These are phyloP conservation scores for Leishmania gerbilli DNA, from an alignment of 208 protist genomes.

Conservation along the genomic window DNA sequence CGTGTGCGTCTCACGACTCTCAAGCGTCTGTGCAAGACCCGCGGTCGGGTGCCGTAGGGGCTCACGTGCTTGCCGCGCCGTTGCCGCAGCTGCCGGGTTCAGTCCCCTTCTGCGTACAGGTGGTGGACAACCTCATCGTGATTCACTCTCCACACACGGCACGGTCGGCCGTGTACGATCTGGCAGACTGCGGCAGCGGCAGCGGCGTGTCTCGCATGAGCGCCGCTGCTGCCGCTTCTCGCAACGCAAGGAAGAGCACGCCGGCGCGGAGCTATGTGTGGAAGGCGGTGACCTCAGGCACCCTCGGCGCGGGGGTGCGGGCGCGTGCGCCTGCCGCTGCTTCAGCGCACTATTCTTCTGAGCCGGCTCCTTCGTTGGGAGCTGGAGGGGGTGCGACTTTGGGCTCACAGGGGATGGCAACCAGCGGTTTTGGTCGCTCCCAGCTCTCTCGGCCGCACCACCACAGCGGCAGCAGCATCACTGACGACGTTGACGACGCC, in stretches of 20 bases:
- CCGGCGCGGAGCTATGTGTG: neutral
- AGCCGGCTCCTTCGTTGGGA: neutral
- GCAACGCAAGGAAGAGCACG: too few species aligned
- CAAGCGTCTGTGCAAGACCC: neutral
- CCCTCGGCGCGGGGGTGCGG: neutral
- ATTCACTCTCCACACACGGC: constrained; percentile 33
- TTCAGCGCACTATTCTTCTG: neutral
- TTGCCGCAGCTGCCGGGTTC: neutral
- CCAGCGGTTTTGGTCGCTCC: neutral
- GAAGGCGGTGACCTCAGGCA: constrained; percentile 9
- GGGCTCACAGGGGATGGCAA: neutral
- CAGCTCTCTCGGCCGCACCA: neutral
- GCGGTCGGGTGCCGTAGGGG: neutral
- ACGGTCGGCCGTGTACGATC: constrained; percentile 45
- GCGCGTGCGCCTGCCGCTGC: neutral
- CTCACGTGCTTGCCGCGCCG: neutral
- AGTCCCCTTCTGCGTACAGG: constrained; percentile 41
- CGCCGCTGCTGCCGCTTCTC: neutral
- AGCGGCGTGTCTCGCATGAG: neutral
- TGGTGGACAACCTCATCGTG: constrained; percentile 53
- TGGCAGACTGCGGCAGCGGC: constrained; percentile 14
- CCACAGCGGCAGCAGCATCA: neutral
- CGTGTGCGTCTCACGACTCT: neutral
- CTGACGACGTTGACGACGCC: neutral
- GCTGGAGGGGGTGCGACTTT: neutral